phyloP scores from a whole-genome alignment of 129 eudicot species.

The Scalesia atractyloides region DNA sequence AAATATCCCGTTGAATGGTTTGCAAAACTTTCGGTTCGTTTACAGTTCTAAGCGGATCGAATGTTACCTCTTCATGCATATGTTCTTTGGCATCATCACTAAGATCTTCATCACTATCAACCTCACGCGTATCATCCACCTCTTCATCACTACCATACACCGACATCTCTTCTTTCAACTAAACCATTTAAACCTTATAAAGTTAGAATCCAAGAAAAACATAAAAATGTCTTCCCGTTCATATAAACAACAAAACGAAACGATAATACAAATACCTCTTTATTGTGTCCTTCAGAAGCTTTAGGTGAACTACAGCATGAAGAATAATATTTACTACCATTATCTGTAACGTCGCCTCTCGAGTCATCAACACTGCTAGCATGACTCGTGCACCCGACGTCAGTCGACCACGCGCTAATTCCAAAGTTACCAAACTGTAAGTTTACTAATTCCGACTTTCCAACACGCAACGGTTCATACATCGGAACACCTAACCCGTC shows the following conservation, averaged over 20 bases:
- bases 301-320: slow-evolving; percentile 94
- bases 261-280: slow-evolving; percentile 51
- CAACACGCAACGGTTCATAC: slow-evolving; percentile 75
- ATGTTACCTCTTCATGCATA: slow-evolving; percentile 62
- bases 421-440: slow-evolving; percentile 84
- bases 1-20: too few relatives aligned
- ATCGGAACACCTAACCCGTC: slow-evolving; percentile 6
- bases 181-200: slow-evolving; percentile 17
- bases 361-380: slow-evolving; percentile 89
- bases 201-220: not conserved
- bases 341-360: slow-evolving; percentile 71
- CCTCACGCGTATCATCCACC: slow-evolving; percentile 63
- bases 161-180: slow-evolving; percentile 78
- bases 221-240: not conserved
- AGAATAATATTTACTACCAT: slow-evolving; percentile 64
- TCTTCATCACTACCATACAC: slow-evolving; percentile 95
- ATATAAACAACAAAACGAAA: not conserved
- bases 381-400: slow-evolving; percentile 74
- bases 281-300: slow-evolving; percentile 66
- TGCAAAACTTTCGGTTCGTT: too few relatives aligned
- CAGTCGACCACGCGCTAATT: slow-evolving; percentile 84
- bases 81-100: slow-evolving; percentile 52
- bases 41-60: not conserved
- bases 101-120: slow-evolving; percentile 83
- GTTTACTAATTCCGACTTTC: slow-evolving; percentile 77